Conservation (phyloP, 345 rosid species). For the Eutrema yunnanense region DNA sequence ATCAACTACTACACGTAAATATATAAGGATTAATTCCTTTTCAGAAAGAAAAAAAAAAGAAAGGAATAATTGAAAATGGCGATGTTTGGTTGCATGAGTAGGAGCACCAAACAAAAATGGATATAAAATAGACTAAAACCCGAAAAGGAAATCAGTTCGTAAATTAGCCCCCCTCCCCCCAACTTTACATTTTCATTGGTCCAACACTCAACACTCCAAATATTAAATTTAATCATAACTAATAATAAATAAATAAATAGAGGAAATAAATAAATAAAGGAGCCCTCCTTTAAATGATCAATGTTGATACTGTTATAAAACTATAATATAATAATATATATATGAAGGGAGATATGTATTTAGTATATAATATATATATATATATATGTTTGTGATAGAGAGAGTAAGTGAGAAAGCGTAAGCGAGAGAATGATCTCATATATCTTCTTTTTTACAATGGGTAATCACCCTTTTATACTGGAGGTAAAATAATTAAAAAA, state of each 20-base stretch:
- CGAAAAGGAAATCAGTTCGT: constrained; percentile 23
- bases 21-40: neutral
- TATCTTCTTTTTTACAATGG: too few species aligned
- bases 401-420: too few species aligned
- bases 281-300: constrained; percentile 14
- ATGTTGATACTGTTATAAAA: too few species aligned
- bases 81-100: constrained; percentile 29
- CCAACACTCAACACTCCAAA: constrained; percentile 27
- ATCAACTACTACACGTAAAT: neutral
- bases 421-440: too few species aligned
- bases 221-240: neutral
- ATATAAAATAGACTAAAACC: constrained; percentile 25
- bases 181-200: constrained; percentile 33
- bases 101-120: constrained; percentile 30
- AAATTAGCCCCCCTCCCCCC: constrained; percentile 20
- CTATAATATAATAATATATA: too few species aligned
- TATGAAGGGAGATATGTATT: too few species aligned
- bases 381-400: too few species aligned
- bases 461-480: too few species aligned
- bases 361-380: too few species aligned
- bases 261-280: neutral
- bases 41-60: neutral
- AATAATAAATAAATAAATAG: neutral
- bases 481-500: too few species aligned
- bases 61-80: constrained; percentile 9